Percentiles rank a stretch among this genome's conserved stretches.
These are phyloP conservation scores for Umbelopsis ramanniana DNA, from an alignment of 192 early-diverging fungal genomes.

Conservation along the genomic window DNA sequence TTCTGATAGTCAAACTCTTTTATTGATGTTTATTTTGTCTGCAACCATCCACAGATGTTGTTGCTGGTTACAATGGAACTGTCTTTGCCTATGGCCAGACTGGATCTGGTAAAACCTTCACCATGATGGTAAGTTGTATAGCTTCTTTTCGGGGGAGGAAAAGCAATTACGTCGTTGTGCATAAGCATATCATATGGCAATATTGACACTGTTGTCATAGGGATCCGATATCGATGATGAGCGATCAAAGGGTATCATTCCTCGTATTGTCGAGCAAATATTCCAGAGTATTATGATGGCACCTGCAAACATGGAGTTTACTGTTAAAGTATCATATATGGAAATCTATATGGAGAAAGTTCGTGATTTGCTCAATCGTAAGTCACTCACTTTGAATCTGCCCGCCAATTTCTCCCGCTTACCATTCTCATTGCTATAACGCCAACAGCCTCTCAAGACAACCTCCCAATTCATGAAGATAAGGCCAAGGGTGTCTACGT, in stretches of 20 bases:
- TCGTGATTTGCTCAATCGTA: constrained; percentile 92
- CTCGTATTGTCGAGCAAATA: constrained; percentile 95
- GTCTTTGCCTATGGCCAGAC: constrained; percentile 99
- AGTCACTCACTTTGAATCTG: constrained; percentile 26
- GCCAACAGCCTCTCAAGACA: constrained; percentile 75
- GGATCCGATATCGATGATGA: constrained; percentile 93
- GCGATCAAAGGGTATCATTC: constrained; percentile 90
- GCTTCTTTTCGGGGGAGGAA: too few relatives aligned
- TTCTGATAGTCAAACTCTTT: not conserved
- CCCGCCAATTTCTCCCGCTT: not conserved
- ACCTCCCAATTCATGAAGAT: constrained; percentile 97
- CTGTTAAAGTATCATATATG: constrained; percentile 97
- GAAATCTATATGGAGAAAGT: constrained; percentile 99
- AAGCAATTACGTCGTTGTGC: not conserved
- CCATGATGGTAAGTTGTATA: constrained; percentile 75
- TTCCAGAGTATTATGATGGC: constrained; percentile 90
- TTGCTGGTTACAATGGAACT: constrained; percentile 93
- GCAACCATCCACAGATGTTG: constrained; percentile 22
- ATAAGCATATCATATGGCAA: not conserved
- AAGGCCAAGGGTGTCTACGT: constrained; percentile 97
- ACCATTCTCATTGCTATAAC: not conserved
- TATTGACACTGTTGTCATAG: constrained; percentile 36
- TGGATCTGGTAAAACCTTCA: constrained; percentile 94
- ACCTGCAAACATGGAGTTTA: constrained; percentile 95
- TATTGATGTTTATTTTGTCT: constrained; percentile 2